Evolutionary conservation across 2,329 filamentous ascomycete species (phyloP), one percentile per base, ranked within the genome.

Genomic region (Colletotrichum sp.): DNA sequence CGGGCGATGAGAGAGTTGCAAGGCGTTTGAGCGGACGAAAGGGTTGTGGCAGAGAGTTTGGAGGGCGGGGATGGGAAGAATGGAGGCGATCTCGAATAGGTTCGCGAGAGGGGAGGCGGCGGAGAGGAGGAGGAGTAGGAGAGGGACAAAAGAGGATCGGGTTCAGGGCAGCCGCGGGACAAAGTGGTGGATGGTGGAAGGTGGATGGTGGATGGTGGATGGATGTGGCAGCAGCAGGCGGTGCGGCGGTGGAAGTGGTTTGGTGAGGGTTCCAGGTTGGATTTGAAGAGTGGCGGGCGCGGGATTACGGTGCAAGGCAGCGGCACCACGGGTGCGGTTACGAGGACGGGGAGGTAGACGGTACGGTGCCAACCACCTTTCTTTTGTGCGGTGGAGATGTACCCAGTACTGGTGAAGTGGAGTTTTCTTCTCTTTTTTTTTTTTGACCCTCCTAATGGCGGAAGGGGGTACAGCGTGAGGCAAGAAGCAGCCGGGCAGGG

Each of bases 221-320:
- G 22, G 62, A 44, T 30, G 63, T 39, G 30, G 44, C 29, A 29
- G 29, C 30, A 59, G 36, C n/a, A 32, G 39, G 9, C n/a, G 61
- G 29, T 30, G 59, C 13, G 61, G 30, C 29, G 30, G 69, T 36
- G 19, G 55, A 19, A 5, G 55, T 44, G 25, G 27, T 44, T 39
- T 64, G 55, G 62, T 72, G 63, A 71, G 49, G 32, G 67, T 55
- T 49, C 65, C 65, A 73, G 66, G 71, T 27, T 72, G 70, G 74
- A 64, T 68, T 76, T 76, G 59, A 62, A 34, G 36, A 32, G 69
- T 65, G 74, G 73, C 70, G 74, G 70, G 70, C 70, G 70, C 59
- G 63, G 72, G 63, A 68, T 75, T 66, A 66, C 66, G 32, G 32
- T 52, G 49, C 39, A 25, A 64, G 30, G 63, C 36, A 57, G 44